phyloP scores from a whole-genome alignment of 2,329 filamentous ascomycete genomes.

The Cryphonectria nitschkei region DNA sequence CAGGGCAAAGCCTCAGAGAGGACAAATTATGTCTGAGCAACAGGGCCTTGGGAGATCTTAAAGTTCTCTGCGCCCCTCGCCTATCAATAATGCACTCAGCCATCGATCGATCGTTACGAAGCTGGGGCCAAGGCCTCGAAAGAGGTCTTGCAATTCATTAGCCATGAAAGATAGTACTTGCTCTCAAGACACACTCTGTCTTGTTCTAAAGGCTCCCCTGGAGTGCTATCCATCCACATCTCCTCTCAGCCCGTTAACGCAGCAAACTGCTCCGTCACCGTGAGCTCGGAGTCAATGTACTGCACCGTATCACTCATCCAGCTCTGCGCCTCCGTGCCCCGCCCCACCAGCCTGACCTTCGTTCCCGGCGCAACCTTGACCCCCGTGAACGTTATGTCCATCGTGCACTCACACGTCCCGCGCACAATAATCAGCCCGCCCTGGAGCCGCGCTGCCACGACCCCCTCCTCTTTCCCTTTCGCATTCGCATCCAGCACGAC shows the following conservation, averaged over 20 bases:
- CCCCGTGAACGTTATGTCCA: constrained; percentile 30
- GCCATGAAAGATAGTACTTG: neutral
- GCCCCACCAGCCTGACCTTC: constrained; percentile 26
- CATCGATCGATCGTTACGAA: neutral
- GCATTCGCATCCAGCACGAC: constrained; percentile 12
- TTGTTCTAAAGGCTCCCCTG: neutral
- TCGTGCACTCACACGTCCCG: constrained; percentile 36
- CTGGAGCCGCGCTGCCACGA: constrained; percentile 35
- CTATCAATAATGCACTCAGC: neutral
- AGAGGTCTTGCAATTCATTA: neutral
- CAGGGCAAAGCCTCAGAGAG: neutral
- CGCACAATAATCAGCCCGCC: constrained; percentile 37
- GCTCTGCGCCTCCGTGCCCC: constrained; percentile 28
- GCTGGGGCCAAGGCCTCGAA: neutral
- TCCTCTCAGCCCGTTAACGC: constrained; percentile 7
- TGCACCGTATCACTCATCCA: constrained; percentile 32
- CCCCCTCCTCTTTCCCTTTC: constrained; percentile 30
- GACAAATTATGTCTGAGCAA: neutral
- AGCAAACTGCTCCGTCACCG: constrained; percentile 17
- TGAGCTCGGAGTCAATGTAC: constrained; percentile 27
- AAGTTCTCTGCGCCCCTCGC: neutral
- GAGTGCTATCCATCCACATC: neutral
- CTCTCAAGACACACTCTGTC: neutral
- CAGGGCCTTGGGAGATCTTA: neutral
- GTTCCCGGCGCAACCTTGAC: constrained; percentile 17